Percentiles rank a stretch among this genome's conserved stretches.
Evolutionary conservation across 2,329 filamentous ascomycete genomes (phyloP).

Genomic region (Neonectria punicea): DNA sequence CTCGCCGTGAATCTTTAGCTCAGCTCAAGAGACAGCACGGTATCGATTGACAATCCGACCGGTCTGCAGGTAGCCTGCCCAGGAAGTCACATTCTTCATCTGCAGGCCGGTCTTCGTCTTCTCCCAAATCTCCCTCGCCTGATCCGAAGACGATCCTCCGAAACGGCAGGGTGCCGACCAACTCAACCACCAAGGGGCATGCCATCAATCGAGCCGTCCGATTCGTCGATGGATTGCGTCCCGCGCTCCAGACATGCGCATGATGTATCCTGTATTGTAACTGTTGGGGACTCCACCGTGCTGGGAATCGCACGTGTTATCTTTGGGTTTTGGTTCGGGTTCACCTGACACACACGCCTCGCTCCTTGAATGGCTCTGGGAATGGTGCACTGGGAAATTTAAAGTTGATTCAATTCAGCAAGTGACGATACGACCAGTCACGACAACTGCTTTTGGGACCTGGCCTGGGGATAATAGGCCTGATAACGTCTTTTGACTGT

Average conservation of each 20-base stretch:
- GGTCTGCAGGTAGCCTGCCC: slow-evolving; percentile 66
- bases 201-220: slow-evolving; percentile 54
- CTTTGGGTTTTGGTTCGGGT: slow-evolving; percentile 39
- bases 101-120: slow-evolving; percentile 70
- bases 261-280: slow-evolving; percentile 45
- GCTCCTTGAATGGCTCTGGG: slow-evolving; percentile 37
- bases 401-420: slow-evolving; percentile 45
- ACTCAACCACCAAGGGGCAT: slow-evolving; percentile 49
- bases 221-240: slow-evolving; percentile 54
- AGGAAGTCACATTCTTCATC: slow-evolving; percentile 58
- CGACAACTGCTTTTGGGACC: slow-evolving; percentile 41
- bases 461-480: slow-evolving; percentile 39
- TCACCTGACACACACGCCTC: slow-evolving; percentile 39
- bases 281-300: slow-evolving; percentile 33
- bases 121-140: slow-evolving; percentile 52
- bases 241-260: slow-evolving; percentile 51
- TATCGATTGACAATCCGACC: slow-evolving; percentile 94
- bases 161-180: slow-evolving; percentile 53
- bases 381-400: slow-evolving; percentile 44
- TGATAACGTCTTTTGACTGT: slow-evolving; percentile 45
- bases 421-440: slow-evolving; percentile 48
- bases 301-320: slow-evolving; percentile 31
- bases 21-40: slow-evolving; percentile 97
- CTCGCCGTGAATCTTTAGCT: slow-evolving; percentile 96
- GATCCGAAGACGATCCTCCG: slow-evolving; percentile 57